Percentiles rank a stretch among this genome's conserved stretches.
Evolutionary conservation across 345 rosid genomes (phyloP).

Genomic region (Nephelium lappaceum): DNA sequence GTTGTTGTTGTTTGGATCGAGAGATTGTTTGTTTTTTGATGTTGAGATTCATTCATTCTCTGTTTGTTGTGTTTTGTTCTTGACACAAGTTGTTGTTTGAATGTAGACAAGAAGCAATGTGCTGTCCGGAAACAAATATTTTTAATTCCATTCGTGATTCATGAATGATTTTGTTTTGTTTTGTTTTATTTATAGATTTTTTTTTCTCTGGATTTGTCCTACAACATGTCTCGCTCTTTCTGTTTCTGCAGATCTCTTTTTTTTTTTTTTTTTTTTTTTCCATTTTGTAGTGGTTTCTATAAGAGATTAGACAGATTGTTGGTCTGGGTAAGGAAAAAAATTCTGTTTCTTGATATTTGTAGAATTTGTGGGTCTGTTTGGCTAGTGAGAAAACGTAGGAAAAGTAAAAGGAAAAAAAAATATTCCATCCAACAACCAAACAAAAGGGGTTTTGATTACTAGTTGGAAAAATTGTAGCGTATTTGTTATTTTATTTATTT

Average conservation of each 20-base stretch:
- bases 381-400: slow-evolving; percentile 13
- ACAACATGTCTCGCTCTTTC: slow-evolving; percentile 5
- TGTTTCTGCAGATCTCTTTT: slow-evolving; percentile 13
- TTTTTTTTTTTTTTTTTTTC: not conserved
- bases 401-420: not conserved
- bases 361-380: slow-evolving; percentile 18
- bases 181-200: not conserved
- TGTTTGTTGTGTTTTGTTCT: slow-evolving; percentile 17
- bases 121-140: slow-evolving; percentile 5
- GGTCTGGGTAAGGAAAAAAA: slow-evolving; percentile 6
- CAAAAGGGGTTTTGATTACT: not conserved
- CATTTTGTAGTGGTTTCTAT: not conserved
- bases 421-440: slow-evolving; percentile 15
- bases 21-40: not conserved
- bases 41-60: not conserved
- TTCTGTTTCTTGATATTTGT: not conserved
- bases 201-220: slow-evolving; percentile 19
- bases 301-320: slow-evolving; percentile 9
- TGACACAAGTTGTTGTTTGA: not conserved
- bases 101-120: slow-evolving; percentile 3
- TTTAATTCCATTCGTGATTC: not conserved
- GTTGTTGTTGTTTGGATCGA: slow-evolving; percentile 18
- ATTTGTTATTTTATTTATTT: no score
- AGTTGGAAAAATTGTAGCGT: slow-evolving; percentile 6
- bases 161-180: not conserved